Evolutionary conservation across 805 yeast species (phyloP).

Genomic region (Nakazawaea anatomiae): DNA sequence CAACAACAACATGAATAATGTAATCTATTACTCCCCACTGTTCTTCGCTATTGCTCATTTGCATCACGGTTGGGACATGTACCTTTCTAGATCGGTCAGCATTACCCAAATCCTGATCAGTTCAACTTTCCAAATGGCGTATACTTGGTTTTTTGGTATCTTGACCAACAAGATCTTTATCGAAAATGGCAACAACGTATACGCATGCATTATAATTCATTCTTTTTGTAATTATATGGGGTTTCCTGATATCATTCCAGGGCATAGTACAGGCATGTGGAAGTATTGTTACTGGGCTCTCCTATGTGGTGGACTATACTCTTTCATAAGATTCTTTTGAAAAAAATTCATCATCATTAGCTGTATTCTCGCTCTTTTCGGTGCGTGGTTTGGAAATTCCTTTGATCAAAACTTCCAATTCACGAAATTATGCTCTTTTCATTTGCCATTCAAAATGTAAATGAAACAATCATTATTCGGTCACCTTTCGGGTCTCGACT

Average conservation of each 20-base stretch:
- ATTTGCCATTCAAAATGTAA: no score
- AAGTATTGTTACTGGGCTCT: slow-evolving; percentile 30
- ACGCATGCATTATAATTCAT: slow-evolving; percentile 57
- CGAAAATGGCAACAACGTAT: slow-evolving; percentile 40
- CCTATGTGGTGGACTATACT: slow-evolving; percentile 17
- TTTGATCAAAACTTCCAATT: no score
- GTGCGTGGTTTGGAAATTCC: no score
- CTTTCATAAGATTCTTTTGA: slow-evolving; percentile 3
- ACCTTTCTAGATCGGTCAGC: slow-evolving; percentile 20
- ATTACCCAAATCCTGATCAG: slow-evolving; percentile 27
- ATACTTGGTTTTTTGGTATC: slow-evolving; percentile 69
- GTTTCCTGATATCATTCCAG: slow-evolving; percentile 38
- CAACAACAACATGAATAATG: slow-evolving; percentile 9
- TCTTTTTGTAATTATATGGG: slow-evolving; percentile 66
- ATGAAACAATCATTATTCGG: no score
- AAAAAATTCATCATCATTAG: no score
- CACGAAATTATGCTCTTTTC: no score
- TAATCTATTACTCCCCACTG: slow-evolving; percentile 45
- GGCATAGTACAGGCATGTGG: slow-evolving; percentile 18
- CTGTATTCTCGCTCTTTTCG: no score
- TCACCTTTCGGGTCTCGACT: no score
- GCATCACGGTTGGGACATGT: slow-evolving; percentile 60
- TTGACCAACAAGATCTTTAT: slow-evolving; percentile 55
- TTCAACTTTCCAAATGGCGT: slow-evolving; percentile 47
- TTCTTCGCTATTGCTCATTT: slow-evolving; percentile 75